Evolutionary conservation across 768 basidiomycete genomes (phyloP), one percentile per base, ranked within the genome.

Genomic region (Tephrocybe sp.): DNA sequence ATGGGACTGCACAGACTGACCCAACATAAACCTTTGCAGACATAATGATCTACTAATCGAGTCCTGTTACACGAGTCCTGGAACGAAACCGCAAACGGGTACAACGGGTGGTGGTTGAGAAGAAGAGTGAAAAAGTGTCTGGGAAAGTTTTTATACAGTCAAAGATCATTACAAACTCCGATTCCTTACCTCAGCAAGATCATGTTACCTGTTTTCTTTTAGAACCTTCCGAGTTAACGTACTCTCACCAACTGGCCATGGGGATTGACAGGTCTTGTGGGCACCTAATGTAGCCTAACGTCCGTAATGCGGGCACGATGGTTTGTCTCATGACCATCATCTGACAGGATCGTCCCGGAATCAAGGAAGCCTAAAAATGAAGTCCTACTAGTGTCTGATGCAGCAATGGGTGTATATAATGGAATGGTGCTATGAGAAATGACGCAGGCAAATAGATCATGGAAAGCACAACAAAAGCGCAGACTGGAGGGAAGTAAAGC

Each of bases 21-120:
- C 89, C 90, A 80, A 93, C 89, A 71, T 92, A 93, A 68, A 92
- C 80, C 76, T 92, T 93, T 64, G 86, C 74, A 69, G 86, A 80
- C 84, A 88, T 87, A 74, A 76, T 80, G 73, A 68, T 34, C 69
- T 72, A 78, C 74, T 79, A 76, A 76, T 75, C 13, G 71, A 70
- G 69, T 70, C 65, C 69, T 70, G 74, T 71, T 71, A 79, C 68
- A 78, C 65, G 70, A 75, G 68, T 69, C 73, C 68, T 67, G 43
- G 55, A 74, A 78, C 72, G 73, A 71, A 82, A 80, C 75, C 70
- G 77, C 74, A 79, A 74, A 70, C 71, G 61, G 72, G 64, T 76
- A 69, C 68, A 62, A 62, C 59, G 66, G 70, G 71, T 74, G 69
- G 70, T 74, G 72, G 79, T 76, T 71, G 61, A 67, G 68, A 70